Percentiles rank a stretch among this genome's conserved stretches.
Evolutionary conservation across 768 basidiomycete genomes (phyloP).

Genomic region (Glaciozyma antarctica): DNA sequence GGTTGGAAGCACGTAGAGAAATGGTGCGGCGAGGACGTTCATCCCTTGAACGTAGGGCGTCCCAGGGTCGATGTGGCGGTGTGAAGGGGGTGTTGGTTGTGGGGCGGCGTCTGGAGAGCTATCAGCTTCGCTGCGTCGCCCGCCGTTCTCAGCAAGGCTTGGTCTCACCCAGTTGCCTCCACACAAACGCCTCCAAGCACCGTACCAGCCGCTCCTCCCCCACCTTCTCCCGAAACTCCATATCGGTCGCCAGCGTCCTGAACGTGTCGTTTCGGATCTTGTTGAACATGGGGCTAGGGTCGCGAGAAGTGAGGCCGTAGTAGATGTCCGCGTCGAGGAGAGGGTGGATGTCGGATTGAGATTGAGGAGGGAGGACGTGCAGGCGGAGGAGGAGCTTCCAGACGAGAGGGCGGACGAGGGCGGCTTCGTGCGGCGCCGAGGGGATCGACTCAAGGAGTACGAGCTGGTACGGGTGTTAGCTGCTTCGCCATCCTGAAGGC

Average conservation of each 20-base stretch:
- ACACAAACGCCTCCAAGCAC: conserved; percentile 94
- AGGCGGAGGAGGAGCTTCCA: conserved; percentile 91
- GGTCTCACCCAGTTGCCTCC: conserved; percentile 70
- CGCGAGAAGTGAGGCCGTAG: conserved; percentile 8
- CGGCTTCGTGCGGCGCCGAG: conserved; percentile 35
- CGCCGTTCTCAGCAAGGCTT: too few species aligned
- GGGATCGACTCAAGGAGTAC: conserved; percentile 18
- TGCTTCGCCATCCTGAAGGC: too few species aligned
- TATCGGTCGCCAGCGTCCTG: conserved; percentile 88
- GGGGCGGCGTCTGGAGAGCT: background rate
- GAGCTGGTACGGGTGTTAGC: conserved; percentile 1
- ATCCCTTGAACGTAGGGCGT: conserved; percentile 3
- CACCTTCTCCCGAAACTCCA: conserved; percentile 85
- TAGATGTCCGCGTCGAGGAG: conserved; percentile 19
- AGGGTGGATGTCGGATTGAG: conserved; percentile 1
- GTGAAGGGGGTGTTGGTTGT: background rate
- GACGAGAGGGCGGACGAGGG: conserved; percentile 60
- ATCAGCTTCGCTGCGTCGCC: too few species aligned
- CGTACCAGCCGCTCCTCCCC: conserved; percentile 94
- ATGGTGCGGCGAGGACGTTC: conserved; percentile 94
- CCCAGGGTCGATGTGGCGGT: conserved; percentile 11
- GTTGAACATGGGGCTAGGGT: conserved; percentile 56
- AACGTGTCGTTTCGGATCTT: conserved; percentile 97
- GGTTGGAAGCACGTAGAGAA: conserved; percentile 92
- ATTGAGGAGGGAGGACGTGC: conserved; percentile 61